These are phyloP conservation scores for Fusarium fracticaudum DNA, from an alignment of 2,329 filamentous ascomycete species.

Conservation along the genomic window DNA sequence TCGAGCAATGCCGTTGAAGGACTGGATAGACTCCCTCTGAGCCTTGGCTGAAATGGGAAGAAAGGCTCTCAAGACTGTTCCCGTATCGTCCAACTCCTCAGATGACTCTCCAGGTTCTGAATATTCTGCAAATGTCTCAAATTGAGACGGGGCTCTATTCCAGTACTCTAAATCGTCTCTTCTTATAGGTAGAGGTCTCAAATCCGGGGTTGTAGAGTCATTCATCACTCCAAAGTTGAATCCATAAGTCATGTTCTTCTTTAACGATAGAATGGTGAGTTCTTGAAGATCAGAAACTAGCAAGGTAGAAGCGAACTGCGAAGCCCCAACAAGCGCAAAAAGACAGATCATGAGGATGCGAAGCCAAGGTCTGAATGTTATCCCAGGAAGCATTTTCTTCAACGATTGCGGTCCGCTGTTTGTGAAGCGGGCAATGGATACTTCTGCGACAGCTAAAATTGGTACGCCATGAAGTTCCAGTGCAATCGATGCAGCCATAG, in stretches of 20 bases:
- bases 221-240: not conserved
- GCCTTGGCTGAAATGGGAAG: not conserved
- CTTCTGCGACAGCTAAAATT: rapidly evolving
- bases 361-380: not conserved
- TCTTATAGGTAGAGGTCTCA: not conserved
- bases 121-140: not conserved
- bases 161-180: not conserved
- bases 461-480: not conserved
- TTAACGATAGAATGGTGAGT: not conserved
- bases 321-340: rapidly evolving
- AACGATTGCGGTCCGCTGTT: not conserved
- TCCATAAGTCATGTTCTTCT: not conserved
- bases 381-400: not conserved
- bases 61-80: not conserved
- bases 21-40: not conserved
- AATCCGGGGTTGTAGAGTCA: too few species aligned
- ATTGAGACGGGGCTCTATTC: not conserved
- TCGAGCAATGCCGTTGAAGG: not conserved
- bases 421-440: not conserved
- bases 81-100: not conserved
- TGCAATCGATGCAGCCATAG: not conserved
- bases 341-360: not conserved
- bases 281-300: not conserved
- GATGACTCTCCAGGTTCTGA: not conserved
- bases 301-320: not conserved